Conservation (phyloP, 164 flowering plant species). For the Taxillus chinensis region DNA sequence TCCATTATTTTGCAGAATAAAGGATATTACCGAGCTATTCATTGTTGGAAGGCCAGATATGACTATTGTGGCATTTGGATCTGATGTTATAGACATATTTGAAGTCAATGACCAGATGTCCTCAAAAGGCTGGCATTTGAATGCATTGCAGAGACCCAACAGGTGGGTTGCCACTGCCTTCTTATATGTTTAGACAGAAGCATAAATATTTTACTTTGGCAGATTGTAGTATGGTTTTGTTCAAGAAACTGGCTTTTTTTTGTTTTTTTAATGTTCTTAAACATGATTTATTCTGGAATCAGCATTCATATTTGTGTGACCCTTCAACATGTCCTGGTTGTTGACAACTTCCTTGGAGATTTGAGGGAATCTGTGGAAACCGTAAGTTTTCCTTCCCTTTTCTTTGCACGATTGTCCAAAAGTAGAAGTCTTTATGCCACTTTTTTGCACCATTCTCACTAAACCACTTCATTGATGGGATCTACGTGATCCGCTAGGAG, state of each 20-base stretch:
- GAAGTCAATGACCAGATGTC: constrained; percentile 88
- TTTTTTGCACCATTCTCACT: no score
- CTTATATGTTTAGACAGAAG: neutral
- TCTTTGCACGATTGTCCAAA: neutral
- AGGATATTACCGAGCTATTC: constrained; percentile 67
- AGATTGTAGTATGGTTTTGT: neutral
- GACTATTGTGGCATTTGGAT: constrained; percentile 89
- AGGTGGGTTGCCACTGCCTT: constrained; percentile 32
- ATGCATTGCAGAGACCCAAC: constrained; percentile 89
- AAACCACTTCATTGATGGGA: no score
- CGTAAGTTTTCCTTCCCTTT: constrained; percentile 37
- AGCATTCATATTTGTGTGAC: constrained; percentile 92
- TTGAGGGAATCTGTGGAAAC: constrained; percentile 57
- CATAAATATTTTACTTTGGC: no score
- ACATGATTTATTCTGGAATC: constrained; percentile 17
- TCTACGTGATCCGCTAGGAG: no score
- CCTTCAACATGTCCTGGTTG: constrained; percentile 77
- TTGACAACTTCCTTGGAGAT: constrained; percentile 63
- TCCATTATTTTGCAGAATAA: constrained; percentile 33
- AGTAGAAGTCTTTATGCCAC: no score
- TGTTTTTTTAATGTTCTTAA: neutral
- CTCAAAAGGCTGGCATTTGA: constrained; percentile 93
- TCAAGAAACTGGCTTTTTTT: neutral
- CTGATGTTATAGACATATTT: constrained; percentile 70
- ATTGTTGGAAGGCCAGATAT: constrained; percentile 87